phyloP scores from a whole-genome alignment of 441 rosid species.

The Euphorbia celastroides region DNA sequence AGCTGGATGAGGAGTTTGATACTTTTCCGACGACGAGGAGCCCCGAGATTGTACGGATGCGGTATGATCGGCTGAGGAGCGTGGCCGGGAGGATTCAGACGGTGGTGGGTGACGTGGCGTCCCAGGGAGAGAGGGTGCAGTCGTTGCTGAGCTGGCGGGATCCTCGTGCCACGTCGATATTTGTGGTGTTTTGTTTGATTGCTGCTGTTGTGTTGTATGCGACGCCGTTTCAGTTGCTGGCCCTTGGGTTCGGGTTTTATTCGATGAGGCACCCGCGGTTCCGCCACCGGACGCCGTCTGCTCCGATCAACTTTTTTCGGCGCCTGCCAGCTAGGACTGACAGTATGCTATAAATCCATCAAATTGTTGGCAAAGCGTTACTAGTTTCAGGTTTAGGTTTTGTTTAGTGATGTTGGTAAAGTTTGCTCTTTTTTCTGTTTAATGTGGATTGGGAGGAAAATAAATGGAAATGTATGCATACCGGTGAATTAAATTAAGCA shows the following conservation, averaged over 20 bases:
- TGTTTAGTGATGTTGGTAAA: constrained; percentile 17
- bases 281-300: constrained; percentile 59
- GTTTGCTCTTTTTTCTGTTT: constrained; percentile 1
- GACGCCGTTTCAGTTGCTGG: constrained; percentile 67
- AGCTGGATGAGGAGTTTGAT: constrained; percentile 88
- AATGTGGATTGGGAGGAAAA: constrained; percentile 11
- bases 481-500: not conserved
- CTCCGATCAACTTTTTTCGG: constrained; percentile 64
- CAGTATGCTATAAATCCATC: constrained; percentile 53
- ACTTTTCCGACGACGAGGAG: constrained; percentile 55
- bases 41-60: constrained; percentile 39
- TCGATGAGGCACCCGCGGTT: constrained; percentile 87
- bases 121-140: constrained; percentile 82
- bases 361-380: constrained; percentile 2
- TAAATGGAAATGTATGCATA: not conserved
- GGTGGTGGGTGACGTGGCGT: constrained; percentile 86
- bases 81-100: constrained; percentile 82
- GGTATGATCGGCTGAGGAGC: constrained; percentile 81
- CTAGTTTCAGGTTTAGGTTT: constrained; percentile 9
- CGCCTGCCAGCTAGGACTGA: constrained; percentile 83
- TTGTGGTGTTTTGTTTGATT: constrained; percentile 50
- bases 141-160: constrained; percentile 85
- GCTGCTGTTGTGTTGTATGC: constrained; percentile 60
- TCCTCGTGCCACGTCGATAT: constrained; percentile 78
- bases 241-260: constrained; percentile 52